These are phyloP conservation scores for Paramecium biaurelia DNA, from an alignment of 73 alveolate genomes.

Conservation along the genomic window DNA sequence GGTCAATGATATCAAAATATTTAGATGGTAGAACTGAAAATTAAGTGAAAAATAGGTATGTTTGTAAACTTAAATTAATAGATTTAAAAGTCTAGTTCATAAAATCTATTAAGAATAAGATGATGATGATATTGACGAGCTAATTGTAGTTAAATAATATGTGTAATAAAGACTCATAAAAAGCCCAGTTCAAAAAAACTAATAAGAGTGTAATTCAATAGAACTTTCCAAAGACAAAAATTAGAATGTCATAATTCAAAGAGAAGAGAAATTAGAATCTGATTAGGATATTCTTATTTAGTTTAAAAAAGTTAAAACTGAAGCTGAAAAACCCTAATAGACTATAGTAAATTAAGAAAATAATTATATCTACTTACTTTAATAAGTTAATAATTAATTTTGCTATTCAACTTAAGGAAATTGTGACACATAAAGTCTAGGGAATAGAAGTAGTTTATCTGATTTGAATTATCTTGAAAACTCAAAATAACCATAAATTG, in stretches of 20 bases:
- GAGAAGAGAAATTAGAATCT: neutral
- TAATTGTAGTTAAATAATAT: neutral
- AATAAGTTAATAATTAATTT: neutral
- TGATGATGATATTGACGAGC: conserved; percentile 40
- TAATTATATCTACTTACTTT: neutral
- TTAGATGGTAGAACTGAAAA: conserved; percentile 34
- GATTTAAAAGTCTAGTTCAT: conserved; percentile 39
- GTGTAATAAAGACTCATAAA: neutral
- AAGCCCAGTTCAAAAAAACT: neutral
- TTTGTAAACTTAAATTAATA: neutral
- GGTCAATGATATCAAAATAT: neutral
- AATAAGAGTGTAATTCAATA: neutral
- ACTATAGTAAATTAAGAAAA: neutral
- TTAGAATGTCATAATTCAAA: neutral
- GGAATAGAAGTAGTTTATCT: neutral
- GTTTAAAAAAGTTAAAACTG: neutral
- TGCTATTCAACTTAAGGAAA: neutral
- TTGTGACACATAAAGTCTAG: conserved; percentile 1
- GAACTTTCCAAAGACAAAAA: neutral
- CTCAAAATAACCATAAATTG: neutral
- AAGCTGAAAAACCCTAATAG: neutral
- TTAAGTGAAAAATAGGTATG: conserved; percentile 85
- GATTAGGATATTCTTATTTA: neutral
- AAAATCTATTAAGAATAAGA: conserved; percentile 35
- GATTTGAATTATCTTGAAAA: neutral